Evolutionary conservation across 148 eudicot genomes (phyloP).

Genomic region (Cornus suecica): DNA sequence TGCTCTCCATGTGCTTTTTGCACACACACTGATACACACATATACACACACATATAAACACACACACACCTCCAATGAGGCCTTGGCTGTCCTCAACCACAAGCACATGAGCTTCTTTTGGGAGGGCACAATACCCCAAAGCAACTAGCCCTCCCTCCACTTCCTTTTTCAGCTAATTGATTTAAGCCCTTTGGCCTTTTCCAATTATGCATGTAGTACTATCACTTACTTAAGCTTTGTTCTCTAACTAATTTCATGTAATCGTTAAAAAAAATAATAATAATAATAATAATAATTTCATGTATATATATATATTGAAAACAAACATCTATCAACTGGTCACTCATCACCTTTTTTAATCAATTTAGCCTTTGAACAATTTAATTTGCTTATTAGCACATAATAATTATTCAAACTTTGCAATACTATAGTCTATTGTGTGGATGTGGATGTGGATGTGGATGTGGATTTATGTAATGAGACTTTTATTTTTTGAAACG

Average conservation of each 20-base stretch:
- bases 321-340: no score
- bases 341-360: not conserved
- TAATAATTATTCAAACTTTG: no score
- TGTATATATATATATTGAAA: no score
- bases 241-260: no score
- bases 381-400: not conserved
- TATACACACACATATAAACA: slow-evolving; percentile 12
- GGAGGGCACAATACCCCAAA: slow-evolving; percentile 17
- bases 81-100: slow-evolving; percentile 12
- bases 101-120: slow-evolving; percentile 35
- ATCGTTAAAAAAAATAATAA: no score
- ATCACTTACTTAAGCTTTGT: no score
- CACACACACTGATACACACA: slow-evolving; percentile 11
- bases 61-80: no score
- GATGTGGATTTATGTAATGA: not conserved
- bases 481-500: not conserved
- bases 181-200: not conserved
- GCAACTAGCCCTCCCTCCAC: slow-evolving; percentile 6
- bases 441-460: no score
- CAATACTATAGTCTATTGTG: not conserved
- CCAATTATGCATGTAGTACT: no score
- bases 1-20: slow-evolving; percentile 39
- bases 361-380: not conserved
- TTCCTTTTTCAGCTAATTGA: not conserved
- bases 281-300: no score